Base-by-base conservation (phyloP, 2,329 filamentous ascomycete genomes). In the Cordyceps farinosa region DNA sequence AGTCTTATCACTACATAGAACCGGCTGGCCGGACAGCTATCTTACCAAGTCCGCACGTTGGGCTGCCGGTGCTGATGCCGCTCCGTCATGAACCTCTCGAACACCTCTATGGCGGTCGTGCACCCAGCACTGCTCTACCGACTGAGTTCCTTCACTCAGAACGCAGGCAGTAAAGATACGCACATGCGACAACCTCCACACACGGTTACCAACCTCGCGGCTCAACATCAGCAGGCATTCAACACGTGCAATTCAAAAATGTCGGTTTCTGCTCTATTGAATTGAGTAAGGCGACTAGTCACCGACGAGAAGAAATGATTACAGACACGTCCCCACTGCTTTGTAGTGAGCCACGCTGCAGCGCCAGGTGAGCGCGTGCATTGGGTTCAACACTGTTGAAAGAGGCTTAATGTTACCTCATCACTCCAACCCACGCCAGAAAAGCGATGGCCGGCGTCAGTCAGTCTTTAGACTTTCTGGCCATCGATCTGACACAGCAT, bases 1-100 rank as follows among this genome's bases (percentile, higher is more conserved):
- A 95, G 72, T 83, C 84, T 66, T 89, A 87, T 1, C 80, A 84
- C 62, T 84, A 85, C 71, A 87, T 86, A 4, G 82, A 82, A 36
- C 88, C 87, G 11, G 84, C 86, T n/a, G 17, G 71, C 17, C 70
- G 77, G 70, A 70, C 66, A 44, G 64, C 69, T 77, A 71, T 66
- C 64, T 75, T 56, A 72, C 59, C 70, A 76, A 62, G 74, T 75
- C 70, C 74, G 13, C 76, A 77, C 1, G 71, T 80, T 45, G 77
- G 79, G 62, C 70, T 82, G n/a, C 79, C 81, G 36, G 74, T 73
- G 0, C 70, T 76, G 3, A 70, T 61, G 17, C 27, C 62, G 27
- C 57, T 58, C 67, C 51, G 53, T 27, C 17, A 45, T 53, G 15
- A 44, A n/a, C n/a, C n/a, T n/a, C n/a, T n/a, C n/a, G n/a, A n/a